Evolutionary conservation across 2,329 filamentous ascomycete species (phyloP).

Genomic region (Sclerotiophoma versabilis): DNA sequence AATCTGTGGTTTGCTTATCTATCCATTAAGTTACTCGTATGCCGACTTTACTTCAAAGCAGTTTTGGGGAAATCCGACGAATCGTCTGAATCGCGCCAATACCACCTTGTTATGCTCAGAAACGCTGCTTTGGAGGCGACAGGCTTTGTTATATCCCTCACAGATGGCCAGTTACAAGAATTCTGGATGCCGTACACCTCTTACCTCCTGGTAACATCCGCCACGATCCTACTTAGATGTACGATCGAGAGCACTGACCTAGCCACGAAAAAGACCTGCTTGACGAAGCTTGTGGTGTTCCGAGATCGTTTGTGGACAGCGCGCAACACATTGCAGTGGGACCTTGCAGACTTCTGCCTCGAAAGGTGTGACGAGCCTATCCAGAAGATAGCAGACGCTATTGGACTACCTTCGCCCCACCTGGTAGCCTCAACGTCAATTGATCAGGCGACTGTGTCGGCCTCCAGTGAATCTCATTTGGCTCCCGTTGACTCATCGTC

Average conservation of each 20-base stretch:
- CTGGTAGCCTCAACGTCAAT: background rate
- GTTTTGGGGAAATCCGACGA: conserved; percentile 4
- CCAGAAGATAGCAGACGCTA: conserved; percentile 24
- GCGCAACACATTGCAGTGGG: conserved; percentile 18
- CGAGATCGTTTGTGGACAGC: conserved; percentile 16
- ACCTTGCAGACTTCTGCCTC: conserved; percentile 30
- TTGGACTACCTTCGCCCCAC: background rate
- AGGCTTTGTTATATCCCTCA: conserved; percentile 15
- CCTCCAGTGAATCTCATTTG: background rate
- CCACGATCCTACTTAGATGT: conserved; percentile 27
- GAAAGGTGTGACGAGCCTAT: conserved; percentile 31
- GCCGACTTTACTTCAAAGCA: conserved; percentile 21
- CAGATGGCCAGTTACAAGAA: conserved; percentile 21
- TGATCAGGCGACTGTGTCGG: background rate
- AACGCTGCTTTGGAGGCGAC: conserved; percentile 16
- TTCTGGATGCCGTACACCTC: conserved; percentile 34
- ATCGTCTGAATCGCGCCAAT: conserved; percentile 13
- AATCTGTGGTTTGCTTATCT: conserved; percentile 30
- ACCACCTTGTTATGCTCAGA: conserved; percentile 21
- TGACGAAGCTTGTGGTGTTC: conserved; percentile 15
- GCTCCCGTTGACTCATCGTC: background rate
- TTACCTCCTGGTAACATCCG: conserved; percentile 27
- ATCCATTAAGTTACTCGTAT: conserved; percentile 23
- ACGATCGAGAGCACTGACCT: conserved; percentile 22
- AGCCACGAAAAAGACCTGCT: conserved; percentile 13